Evolutionary conservation across 768 basidiomycete genomes (phyloP), one percentile per base, ranked within the genome.

Genomic region (Botryobasidium botryosum): DNA sequence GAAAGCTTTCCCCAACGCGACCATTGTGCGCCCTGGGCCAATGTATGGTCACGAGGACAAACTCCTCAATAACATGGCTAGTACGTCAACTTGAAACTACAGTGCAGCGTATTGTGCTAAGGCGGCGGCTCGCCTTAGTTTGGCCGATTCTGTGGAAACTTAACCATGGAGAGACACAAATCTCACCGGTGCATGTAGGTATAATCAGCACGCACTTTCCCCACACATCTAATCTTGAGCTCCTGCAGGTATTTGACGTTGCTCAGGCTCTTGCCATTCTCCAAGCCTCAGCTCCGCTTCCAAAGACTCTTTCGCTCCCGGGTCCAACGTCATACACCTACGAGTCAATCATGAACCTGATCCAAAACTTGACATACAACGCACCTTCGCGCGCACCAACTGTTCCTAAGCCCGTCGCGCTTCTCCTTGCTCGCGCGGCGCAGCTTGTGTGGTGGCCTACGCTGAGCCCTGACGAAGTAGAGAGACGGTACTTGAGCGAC

Each of bases 41-140:
- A 76, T 96, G 75, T 99, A 68, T 60, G 94, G 94, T n/a, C 75
- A 79, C 56, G 94, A 99, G 62, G 94, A 99, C 65, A 86, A 80
- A 62, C 63, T 97, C 40, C 63, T 97, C 57, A 91, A 82, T 59
- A 90, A 84, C 59, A 82, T 94, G 62, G 82, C 88, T 40, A 65
- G 90, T 91, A 59, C 62, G 81, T 71, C 46, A 33, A 35, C 28
- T 23, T 42, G 52, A 53, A 20, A 47, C 45, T 50, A 5, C 21
- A 2, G 40, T 42, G 15, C 13, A 31, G 20, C 24, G 27, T 39
- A 44, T 44, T 44, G 33, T 25, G 46, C 17, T 10, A 43, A 25
- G 20, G 46, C 51, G 36, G 38, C 36, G 37, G 48, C 40, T 39
- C 46, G 54, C 37, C 18, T 15, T 55, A 91, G 90, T 74, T 52